A percentile compares a stretch with the other conserved stretches of the same genome.
phyloP scores from a whole-genome alignment of 768 basidiomycete species.

The Agaricus bisporus region DNA sequence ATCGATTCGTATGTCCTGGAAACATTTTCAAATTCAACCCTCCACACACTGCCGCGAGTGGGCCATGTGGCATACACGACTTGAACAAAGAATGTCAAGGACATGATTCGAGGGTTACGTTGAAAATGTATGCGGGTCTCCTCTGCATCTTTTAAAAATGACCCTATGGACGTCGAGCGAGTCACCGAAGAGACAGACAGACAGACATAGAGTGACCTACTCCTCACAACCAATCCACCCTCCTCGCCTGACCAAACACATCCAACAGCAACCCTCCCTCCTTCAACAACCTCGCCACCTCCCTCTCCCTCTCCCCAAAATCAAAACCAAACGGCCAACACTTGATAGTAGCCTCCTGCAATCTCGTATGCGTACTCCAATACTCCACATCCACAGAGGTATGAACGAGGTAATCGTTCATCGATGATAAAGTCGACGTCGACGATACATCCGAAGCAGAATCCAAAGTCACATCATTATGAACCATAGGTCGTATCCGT shows the following conservation, averaged over 20 bases:
- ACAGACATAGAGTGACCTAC: no score
- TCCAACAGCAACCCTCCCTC: not conserved
- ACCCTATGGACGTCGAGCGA: no score
- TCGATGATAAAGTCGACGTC: not conserved
- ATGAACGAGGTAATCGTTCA: not conserved
- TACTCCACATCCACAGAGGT: not conserved
- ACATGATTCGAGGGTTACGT: no score
- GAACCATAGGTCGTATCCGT: not conserved
- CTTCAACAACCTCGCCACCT: not conserved
- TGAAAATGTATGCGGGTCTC: no score
- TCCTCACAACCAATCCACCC: conserved; percentile 1
- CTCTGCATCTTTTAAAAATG: no score
- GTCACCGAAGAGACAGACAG: no score
- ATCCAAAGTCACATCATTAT: not conserved
- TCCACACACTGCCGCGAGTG: no score
- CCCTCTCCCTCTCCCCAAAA: not conserved
- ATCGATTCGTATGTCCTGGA: no score
- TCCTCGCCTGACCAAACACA: not conserved
- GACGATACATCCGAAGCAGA: not conserved
- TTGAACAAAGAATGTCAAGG: no score
- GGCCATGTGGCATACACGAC: no score
- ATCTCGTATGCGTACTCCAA: not conserved
- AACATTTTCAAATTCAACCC: no score
- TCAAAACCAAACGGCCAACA: conserved; percentile 6
- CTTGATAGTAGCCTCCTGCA: not conserved